These are phyloP conservation scores for Amphicarpaea edgeworthii DNA, from an alignment of 306 rosid genomes.

Conservation along the genomic window DNA sequence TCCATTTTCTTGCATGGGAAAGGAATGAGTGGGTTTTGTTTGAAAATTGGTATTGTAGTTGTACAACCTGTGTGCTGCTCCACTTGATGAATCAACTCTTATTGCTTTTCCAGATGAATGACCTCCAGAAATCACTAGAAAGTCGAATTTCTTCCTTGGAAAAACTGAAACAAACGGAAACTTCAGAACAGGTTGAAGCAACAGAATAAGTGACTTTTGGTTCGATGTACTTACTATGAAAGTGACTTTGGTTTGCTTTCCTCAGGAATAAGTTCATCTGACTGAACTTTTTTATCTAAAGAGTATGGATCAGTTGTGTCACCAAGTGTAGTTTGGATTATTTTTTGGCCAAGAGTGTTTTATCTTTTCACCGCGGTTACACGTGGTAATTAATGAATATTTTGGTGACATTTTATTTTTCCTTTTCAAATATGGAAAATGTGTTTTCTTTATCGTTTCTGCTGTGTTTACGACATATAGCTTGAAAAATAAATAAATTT, in stretches of 20 bases:
- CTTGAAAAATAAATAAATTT: neutral
- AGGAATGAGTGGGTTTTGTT: slow-evolving; percentile 3
- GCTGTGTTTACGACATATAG: neutral
- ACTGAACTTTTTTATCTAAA: slow-evolving; percentile 26
- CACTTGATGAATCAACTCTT: slow-evolving; percentile 29
- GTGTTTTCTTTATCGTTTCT: slow-evolving; percentile 18
- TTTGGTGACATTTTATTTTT: neutral
- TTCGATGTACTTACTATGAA: slow-evolving; percentile 40
- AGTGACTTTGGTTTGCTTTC: slow-evolving; percentile 28
- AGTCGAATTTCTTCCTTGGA: slow-evolving; percentile 80
- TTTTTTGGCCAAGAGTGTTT: slow-evolving; percentile 19
- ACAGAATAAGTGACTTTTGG: slow-evolving; percentile 57
- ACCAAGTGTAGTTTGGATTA: slow-evolving; percentile 33
- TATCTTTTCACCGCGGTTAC: slow-evolving; percentile 11
- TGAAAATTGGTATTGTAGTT: neutral
- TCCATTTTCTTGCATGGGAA: slow-evolving; percentile 15
- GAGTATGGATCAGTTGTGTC: slow-evolving; percentile 33
- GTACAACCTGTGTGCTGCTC: neutral
- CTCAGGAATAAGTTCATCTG: slow-evolving; percentile 47
- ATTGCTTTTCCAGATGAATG: slow-evolving; percentile 68
- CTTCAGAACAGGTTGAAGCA: slow-evolving; percentile 64
- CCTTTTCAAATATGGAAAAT: neutral
- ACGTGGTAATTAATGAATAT: slow-evolving; percentile 29
- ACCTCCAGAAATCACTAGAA: slow-evolving; percentile 71
- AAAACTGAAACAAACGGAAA: slow-evolving; percentile 66